Percentiles rank a stretch among this genome's conserved stretches.
Evolutionary conservation across 2,329 filamentous ascomycete genomes (phyloP).

Genomic region (Colletotrichum sp.): DNA sequence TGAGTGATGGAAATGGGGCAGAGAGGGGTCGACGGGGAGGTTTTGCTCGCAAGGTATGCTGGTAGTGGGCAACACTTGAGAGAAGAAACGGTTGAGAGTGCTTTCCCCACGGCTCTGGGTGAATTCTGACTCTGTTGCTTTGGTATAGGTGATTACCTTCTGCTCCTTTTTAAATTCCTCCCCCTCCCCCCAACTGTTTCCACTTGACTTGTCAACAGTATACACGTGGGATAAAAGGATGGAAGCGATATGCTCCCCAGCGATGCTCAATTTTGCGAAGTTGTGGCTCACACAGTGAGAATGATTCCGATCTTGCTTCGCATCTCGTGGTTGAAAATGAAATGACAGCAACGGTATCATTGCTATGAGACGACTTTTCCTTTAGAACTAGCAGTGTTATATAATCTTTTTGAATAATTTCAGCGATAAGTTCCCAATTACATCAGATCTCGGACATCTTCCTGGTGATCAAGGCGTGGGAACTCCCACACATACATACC

Average conservation of each 20-base stretch:
- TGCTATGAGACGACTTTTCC: too few relatives aligned
- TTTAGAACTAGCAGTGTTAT: too few relatives aligned
- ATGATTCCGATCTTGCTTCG: too few relatives aligned
- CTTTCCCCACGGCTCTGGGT: fast-evolving
- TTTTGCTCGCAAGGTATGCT: background rate
- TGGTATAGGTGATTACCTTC: background rate
- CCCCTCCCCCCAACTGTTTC: too few relatives aligned
- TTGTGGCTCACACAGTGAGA: too few relatives aligned
- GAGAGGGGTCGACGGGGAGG: fast-evolving
- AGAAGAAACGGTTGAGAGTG: background rate
- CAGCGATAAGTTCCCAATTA: too few relatives aligned
- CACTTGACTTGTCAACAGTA: background rate
- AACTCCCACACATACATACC: background rate
- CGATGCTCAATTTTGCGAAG: background rate
- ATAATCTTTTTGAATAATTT: too few relatives aligned
- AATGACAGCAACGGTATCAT: too few relatives aligned
- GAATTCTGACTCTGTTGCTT: background rate
- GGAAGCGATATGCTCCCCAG: background rate
- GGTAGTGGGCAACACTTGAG: background rate
- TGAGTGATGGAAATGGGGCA: background rate
- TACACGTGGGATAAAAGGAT: background rate
- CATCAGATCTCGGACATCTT: background rate
- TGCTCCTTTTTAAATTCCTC: background rate
- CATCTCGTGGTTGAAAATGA: too few relatives aligned
- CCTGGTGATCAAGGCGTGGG: fast-evolving